Conservation (phyloP, 306 rosid species). For the Inga leiocalycina region DNA sequence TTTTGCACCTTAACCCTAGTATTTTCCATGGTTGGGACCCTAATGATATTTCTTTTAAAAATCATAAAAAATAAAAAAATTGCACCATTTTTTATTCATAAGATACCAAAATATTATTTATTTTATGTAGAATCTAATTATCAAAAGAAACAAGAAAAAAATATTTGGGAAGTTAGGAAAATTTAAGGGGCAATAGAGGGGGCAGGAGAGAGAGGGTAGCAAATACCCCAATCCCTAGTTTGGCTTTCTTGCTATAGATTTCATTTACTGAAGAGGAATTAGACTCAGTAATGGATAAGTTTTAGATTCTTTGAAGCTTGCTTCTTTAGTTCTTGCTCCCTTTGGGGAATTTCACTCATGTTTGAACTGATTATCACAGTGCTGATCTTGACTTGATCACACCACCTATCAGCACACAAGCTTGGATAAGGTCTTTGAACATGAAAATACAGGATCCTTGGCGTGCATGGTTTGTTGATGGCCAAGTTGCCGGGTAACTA, state of each 20-base stretch:
- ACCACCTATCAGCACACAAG: slow-evolving; percentile 44
- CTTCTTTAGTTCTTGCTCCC: background rate
- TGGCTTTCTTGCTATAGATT: background rate
- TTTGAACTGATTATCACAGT: slow-evolving; percentile 30
- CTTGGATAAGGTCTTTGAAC: slow-evolving; percentile 55
- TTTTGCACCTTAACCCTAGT: too few species aligned
- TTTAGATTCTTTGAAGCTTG: background rate
- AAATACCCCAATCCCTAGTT: background rate
- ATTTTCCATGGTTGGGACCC: too few species aligned
- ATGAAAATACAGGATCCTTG: slow-evolving; percentile 44
- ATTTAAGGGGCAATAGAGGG: too few species aligned
- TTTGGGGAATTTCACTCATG: background rate
- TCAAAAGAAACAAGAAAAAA: too few species aligned
- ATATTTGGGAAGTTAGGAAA: too few species aligned
- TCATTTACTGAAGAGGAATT: background rate
- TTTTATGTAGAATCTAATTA: too few species aligned
- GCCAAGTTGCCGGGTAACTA: slow-evolving; percentile 60
- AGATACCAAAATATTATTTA: too few species aligned
- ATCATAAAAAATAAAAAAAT: fast-evolving
- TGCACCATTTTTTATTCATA: too few species aligned
- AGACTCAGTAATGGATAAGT: background rate
- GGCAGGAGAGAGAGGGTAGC: too few species aligned
- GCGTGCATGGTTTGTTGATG: slow-evolving; percentile 60
- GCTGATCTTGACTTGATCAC: slow-evolving; percentile 45
- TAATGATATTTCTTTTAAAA: too few species aligned